phyloP scores from a whole-genome alignment of 257 asterid species.

The Ehretia macrophylla region DNA sequence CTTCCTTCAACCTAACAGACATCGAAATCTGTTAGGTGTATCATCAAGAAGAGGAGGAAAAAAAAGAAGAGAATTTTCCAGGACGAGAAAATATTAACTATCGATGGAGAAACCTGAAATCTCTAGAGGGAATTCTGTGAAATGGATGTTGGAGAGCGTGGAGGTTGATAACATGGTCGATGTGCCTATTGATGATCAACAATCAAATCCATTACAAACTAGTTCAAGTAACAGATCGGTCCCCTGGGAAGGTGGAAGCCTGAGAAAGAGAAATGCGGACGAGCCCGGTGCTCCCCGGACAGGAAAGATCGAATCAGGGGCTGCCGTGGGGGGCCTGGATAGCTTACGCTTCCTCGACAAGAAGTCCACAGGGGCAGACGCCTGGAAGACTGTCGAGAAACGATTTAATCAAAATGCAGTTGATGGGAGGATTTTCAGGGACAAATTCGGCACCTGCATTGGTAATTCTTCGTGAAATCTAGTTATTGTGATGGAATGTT shows the following conservation, averaged over 20 bases:
- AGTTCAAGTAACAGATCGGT: background rate
- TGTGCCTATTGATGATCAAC: conserved; percentile 25
- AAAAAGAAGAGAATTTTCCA: no score
- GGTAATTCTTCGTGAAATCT: conserved; percentile 38
- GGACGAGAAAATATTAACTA: no score
- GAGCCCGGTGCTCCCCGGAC: conserved; percentile 21
- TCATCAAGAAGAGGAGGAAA: no score
- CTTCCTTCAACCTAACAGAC: no score
- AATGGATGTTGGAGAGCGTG: conserved; percentile 47
- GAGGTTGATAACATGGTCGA: conserved; percentile 46
- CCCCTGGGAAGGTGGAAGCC: background rate
- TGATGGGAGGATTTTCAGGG: conserved; percentile 53
- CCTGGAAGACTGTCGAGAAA: conserved; percentile 62
- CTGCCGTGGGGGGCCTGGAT: conserved; percentile 44
- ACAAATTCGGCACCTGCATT: conserved; percentile 80
- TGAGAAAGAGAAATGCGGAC: conserved; percentile 25
- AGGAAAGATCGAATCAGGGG: conserved; percentile 55
- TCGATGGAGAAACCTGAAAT: conserved; percentile 9
- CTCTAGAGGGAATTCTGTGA: conserved; percentile 30
- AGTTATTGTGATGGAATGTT: background rate
- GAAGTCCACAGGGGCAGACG: conserved; percentile 61
- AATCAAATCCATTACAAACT: background rate
- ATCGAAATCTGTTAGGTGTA: no score
- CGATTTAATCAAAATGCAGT: conserved; percentile 44
- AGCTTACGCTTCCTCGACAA: conserved; percentile 77